Percentiles rank a stretch among this genome's conserved stretches.
These are phyloP conservation scores for Seminavis robusta DNA, from an alignment of 108 stramenopile genomes.

Conservation along the genomic window DNA sequence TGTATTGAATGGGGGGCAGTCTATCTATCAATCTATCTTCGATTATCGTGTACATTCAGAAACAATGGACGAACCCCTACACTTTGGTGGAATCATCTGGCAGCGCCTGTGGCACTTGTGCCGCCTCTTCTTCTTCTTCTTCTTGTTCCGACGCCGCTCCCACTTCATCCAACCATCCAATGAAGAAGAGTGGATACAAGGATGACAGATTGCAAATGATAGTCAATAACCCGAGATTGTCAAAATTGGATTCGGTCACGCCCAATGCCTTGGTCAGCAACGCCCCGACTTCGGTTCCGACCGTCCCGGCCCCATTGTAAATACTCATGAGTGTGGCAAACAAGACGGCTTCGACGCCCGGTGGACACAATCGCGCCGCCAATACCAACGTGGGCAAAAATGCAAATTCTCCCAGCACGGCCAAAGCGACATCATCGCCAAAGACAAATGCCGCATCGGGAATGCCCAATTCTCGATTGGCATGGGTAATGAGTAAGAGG, in stretches of 20 bases:
- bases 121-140: conserved; percentile 31
- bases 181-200: conserved; percentile 83
- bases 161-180: conserved; percentile 77
- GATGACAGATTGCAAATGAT: conserved; percentile 87
- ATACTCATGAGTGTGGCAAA: conserved; percentile 95
- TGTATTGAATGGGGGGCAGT: too few species aligned
- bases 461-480: conserved; percentile 83
- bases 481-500: conserved; percentile 81
- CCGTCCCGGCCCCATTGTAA: conserved; percentile 85
- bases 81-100: too few species aligned
- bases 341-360: conserved; percentile 91
- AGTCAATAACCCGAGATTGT: conserved; percentile 79
- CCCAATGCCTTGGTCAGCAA: conserved; percentile 78
- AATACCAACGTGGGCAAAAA: conserved; percentile 94
- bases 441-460: conserved; percentile 90
- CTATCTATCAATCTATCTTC: too few species aligned
- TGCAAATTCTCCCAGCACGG: conserved; percentile 88
- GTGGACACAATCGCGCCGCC: conserved; percentile 90
- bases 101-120: too few species aligned
- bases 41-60: too few species aligned
- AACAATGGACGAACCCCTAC: too few species aligned
- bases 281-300: conserved; percentile 90
- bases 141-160: conserved; percentile 71
- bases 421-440: conserved; percentile 87
- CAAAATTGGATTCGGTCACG: conserved; percentile 87